phyloP scores from a whole-genome alignment of 306 rosid genomes.

The Arachis hypogaea region DNA sequence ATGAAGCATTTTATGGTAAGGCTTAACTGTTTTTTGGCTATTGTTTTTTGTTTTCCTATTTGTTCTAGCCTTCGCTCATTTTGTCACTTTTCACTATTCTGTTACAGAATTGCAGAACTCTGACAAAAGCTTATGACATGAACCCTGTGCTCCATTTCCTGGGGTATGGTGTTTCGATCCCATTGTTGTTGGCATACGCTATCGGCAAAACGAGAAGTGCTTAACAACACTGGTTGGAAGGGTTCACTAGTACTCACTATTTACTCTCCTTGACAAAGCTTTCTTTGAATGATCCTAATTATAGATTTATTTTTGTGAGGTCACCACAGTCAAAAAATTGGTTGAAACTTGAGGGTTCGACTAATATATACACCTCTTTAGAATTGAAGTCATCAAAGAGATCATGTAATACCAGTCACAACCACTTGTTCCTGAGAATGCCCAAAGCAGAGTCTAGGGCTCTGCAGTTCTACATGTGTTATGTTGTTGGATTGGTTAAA shows the following conservation, averaged over 20 bases:
- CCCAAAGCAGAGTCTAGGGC: not conserved
- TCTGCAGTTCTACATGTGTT: not conserved
- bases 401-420: not conserved
- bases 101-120: conserved; percentile 75
- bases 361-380: conserved; percentile 1
- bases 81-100: conserved; percentile 37
- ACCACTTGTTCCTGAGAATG: no score
- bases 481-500: conserved; percentile 13
- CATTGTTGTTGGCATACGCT: conserved; percentile 66
- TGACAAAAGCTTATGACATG: conserved; percentile 88
- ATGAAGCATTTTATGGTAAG: conserved; percentile 88
- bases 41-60: no score
- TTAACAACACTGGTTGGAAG: conserved; percentile 35
- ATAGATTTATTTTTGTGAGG: not conserved
- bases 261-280: not conserved
- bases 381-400: not conserved
- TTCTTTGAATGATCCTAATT: conserved; percentile 6
- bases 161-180: conserved; percentile 65
- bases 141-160: conserved; percentile 77
- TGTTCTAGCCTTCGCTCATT: not conserved
- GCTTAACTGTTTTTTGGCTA: not conserved
- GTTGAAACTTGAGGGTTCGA: conserved; percentile 14
- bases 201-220: conserved; percentile 55
- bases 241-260: conserved; percentile 7
- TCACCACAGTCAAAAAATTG: conserved; percentile 15